Base-by-base conservation (phyloP, 805 yeast genomes). In the Candida germanica region DNA sequence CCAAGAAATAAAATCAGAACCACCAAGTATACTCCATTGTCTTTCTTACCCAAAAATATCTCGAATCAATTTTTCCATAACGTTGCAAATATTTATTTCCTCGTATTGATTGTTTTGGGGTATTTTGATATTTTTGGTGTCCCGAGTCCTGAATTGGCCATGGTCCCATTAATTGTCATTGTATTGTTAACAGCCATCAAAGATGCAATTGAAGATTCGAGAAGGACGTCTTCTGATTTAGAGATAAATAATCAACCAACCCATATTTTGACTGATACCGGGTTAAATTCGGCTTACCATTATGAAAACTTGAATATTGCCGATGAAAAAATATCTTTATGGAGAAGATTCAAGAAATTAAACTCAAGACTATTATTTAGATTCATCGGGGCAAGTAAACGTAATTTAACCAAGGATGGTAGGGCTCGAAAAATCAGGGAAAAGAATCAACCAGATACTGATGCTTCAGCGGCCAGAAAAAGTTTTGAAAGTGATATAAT, bases 1-100 rank as follows among this genome's bases (percentile, higher is more conserved):
- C 79, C 94, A 8, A 74, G 96, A 51, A 91, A 91, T 67, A 89
- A 93, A 59, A 87, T 93, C 48, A 79, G 97, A 66, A 88, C 98
- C 0, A 87, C 98, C 2, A 91, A 87, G 64, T 91, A 91, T 60
- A 91, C 97, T 2, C 96, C 98, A 5, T 55, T 93, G 30, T 69
- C 87, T 6, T 91, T 91, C 53, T 46, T 93, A 20, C 98, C 98
- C 3, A 88, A 88, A 58, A 88, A 91, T 61, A 58, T 91, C 31
- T 59, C 64, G 30, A 72, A 75, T 45, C 98, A 93, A 64, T 89
- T 89, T 59, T 36, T 56, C 10, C 78, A 75, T 48, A 91, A 89
- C 58, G 77, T 89, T 44, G 98, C 98, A 29, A 91, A 91, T 61
- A 66, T 87, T 33, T 91, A 88, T 66, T 91, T 91, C 72, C 65